Evolutionary conservation across 192 early-diverging fungal genomes (phyloP).

Genomic region (Phlyctochytrium arcticum): DNA sequence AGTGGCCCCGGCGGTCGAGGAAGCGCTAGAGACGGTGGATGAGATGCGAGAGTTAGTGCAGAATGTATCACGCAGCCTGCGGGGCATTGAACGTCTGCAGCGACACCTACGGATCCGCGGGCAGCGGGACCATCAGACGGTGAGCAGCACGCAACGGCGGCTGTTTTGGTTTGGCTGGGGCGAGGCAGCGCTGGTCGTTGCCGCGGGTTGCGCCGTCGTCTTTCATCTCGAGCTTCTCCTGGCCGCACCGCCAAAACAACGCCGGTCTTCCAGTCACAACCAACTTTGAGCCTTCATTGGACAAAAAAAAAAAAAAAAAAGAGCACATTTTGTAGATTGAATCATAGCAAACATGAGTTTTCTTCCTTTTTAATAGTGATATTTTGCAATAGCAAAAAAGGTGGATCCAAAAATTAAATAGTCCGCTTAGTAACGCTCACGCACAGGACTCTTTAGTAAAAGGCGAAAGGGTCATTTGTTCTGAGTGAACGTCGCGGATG

Average conservation of each 20-base stretch:
- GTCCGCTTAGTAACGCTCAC: neutral
- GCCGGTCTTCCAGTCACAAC: too few relatives aligned
- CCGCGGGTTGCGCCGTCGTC: slow-evolving; percentile 79
- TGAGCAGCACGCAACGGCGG: slow-evolving; percentile 76
- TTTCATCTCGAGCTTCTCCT: slow-evolving; percentile 92
- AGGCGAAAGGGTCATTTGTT: neutral
- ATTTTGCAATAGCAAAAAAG: too few relatives aligned
- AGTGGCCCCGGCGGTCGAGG: neutral
- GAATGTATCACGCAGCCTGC: slow-evolving; percentile 56
- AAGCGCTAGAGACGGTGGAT: slow-evolving; percentile 54
- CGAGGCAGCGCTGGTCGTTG: slow-evolving; percentile 76
- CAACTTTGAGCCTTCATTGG: too few relatives aligned
- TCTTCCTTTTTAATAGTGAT: too few relatives aligned
- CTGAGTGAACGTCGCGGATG: neutral
- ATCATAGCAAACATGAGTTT: too few relatives aligned
- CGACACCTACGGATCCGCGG: slow-evolving; percentile 85
- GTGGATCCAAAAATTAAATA: neutral
- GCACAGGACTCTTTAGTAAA: neutral
- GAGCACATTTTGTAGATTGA: too few relatives aligned
- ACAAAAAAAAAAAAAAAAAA: too few relatives aligned
- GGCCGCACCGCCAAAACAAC: too few relatives aligned
- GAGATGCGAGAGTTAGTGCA: slow-evolving; percentile 37
- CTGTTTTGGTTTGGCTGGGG: slow-evolving; percentile 89
- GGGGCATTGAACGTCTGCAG: slow-evolving; percentile 73
- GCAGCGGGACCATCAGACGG: slow-evolving; percentile 86